Percentiles rank a stretch among this genome's conserved stretches.
Conservation (phyloP, 208 protist genomes). For the Wallacemonas sp. region DNA sequence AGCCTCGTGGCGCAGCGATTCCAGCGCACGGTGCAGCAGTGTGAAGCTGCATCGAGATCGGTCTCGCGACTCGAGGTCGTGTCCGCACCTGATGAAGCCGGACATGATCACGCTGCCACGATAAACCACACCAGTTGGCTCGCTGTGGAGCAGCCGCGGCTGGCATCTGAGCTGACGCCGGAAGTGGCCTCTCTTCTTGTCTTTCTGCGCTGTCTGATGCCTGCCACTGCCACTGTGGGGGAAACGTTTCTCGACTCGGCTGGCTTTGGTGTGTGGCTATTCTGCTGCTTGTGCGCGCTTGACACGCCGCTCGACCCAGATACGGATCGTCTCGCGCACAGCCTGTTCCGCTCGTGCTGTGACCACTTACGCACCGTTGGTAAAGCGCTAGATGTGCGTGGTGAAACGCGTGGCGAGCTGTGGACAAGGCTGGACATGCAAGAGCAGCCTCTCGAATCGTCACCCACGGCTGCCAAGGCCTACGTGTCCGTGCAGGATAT, state of each 20-base stretch:
- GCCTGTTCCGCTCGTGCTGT: constrained; percentile 69
- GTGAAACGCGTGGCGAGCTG: constrained; percentile 49
- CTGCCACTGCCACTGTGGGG: neutral
- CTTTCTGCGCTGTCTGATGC: constrained; percentile 59
- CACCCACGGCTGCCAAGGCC: neutral
- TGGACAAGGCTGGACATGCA: constrained; percentile 22
- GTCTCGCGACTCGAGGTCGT: constrained; percentile 2
- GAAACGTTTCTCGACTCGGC: constrained; percentile 11
- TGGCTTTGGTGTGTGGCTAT: constrained; percentile 75
- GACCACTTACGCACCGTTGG: constrained; percentile 62
- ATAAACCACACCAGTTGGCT: neutral
- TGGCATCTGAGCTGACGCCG: neutral
- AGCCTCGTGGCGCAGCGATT: constrained; percentile 47
- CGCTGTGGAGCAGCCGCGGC: neutral
- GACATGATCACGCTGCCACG: neutral
- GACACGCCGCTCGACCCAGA: constrained; percentile 82
- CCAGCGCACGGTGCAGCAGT: constrained; percentile 27
- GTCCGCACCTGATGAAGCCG: neutral
- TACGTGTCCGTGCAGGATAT: constrained; percentile 61
- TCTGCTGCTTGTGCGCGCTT: constrained; percentile 50
- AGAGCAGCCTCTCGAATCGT: no score
- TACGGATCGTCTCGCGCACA: constrained; percentile 68
- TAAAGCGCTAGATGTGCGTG: constrained; percentile 35
- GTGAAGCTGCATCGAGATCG: constrained; percentile 2
- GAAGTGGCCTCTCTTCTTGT: constrained; percentile 18